Base-by-base conservation (phyloP, 805 yeast species). In the Saccharomycopsis sp. region DNA sequence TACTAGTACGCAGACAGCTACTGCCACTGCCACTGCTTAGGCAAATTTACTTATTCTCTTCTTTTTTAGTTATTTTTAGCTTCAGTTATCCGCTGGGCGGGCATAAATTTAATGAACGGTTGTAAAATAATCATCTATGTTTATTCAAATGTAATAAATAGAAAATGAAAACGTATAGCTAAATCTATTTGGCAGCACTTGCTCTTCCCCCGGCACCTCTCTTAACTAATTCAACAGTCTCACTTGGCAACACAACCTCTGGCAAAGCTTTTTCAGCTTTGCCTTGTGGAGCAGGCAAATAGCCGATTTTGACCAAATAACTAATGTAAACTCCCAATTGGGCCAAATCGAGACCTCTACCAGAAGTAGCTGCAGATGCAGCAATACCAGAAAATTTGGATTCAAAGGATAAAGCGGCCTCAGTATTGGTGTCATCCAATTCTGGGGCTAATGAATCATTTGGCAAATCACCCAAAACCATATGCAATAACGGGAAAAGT, bases 391-490 rank as follows among this genome's bases (percentile, higher is more conserved):
- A 72, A 77, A 79, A 75, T 26, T 57, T 57, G 4, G 68, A 63
- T 59, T 87, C 96, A 21, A 62, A 68, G 47, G 64, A 66, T 59
- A 93, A 74, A 0, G 89, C 73, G n/a, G 61, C 60, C n/a, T 70
- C 74, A 1, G 97, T 85, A 60, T 93, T 89, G 3, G 71, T 43
- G 55, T 94, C 98, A 58, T 89, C 96, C 52, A 93, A 72, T 63
- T 90, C 97, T 2, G 98, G 97, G 8, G 98, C 97, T 63, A 80
- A 85, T 26, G 97, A 85, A 60, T 80, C 81, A 51, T 81, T 82
- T 4, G 97, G 97, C 57, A 93, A 74, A 59, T 89, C 81, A 58
- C 88, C 98, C 54, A 94, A 71, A 11, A 89, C 97, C 68, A 93
- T 86, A 66, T 93, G 97, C 54, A 93, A 70, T 56, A 93, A 71